phyloP scores from a whole-genome alignment of 495 filamentous ascomycete genomes.

The Parathielavia appendiculata region DNA sequence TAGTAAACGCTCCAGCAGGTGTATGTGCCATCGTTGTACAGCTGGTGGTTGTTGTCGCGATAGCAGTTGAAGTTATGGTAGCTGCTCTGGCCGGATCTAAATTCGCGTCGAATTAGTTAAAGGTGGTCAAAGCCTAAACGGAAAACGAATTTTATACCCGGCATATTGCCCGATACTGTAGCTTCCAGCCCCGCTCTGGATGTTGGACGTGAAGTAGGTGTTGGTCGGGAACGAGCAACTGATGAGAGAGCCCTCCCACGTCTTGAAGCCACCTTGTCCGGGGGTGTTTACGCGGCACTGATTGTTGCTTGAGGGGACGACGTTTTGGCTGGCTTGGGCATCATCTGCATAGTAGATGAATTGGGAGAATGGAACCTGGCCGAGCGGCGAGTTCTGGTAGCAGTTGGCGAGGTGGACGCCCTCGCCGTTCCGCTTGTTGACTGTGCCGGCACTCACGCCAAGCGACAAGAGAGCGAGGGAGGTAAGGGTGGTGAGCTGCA shows the following conservation, averaged over 20 bases:
- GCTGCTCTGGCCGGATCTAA: neutral
- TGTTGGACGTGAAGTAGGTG: neutral
- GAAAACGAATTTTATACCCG: neutral
- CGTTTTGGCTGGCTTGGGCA: conserved; percentile 2
- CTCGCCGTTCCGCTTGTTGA: conserved; percentile 1
- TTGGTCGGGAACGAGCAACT: neutral
- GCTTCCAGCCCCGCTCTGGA: neutral
- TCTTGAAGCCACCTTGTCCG: neutral
- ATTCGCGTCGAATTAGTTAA: too few relatives aligned
- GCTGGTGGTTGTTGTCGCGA: conserved; percentile 2
- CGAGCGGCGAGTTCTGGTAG: conserved; percentile 1
- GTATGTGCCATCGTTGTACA: neutral
- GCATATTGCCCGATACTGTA: neutral
- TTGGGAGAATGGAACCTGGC: neutral
- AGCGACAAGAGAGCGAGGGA: neutral
- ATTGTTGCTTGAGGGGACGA: neutral
- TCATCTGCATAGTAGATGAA: conserved; percentile 1
- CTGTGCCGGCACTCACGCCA: neutral
- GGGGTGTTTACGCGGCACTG: neutral
- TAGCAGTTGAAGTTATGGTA: conserved; percentile 4
- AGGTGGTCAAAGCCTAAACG: too few relatives aligned
- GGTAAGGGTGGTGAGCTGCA: neutral
- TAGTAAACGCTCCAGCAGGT: conserved; percentile 2
- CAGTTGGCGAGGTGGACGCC: conserved; percentile 6
- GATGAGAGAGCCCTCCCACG: neutral